phyloP scores from a whole-genome alignment of 768 basidiomycete genomes.

The Macrolepiota fuliginosa region DNA sequence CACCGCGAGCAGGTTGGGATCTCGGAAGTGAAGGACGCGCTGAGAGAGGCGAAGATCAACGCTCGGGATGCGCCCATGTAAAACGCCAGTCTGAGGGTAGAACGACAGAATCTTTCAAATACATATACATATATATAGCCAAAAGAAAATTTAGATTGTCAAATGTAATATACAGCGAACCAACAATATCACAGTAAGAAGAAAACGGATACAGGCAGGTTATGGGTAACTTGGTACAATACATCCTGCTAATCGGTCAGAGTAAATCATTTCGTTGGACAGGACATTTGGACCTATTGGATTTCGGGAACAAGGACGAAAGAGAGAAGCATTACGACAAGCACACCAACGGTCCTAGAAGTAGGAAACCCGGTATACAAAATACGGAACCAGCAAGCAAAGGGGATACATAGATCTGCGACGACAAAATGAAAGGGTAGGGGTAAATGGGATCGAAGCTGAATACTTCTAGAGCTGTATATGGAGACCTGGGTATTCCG shows the following conservation, averaged over 20 bases:
- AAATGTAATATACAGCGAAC: slow-evolving; percentile 6
- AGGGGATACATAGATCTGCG: slow-evolving; percentile 9
- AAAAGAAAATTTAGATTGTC: slow-evolving; percentile 9
- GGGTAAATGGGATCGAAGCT: not conserved
- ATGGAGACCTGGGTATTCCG: slow-evolving; percentile 1
- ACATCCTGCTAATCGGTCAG: slow-evolving; percentile 10
- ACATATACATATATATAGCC: not conserved
- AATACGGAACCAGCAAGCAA: not conserved
- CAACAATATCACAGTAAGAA: slow-evolving; percentile 1
- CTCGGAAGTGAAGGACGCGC: slow-evolving; percentile 66
- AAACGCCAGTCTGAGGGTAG: not conserved
- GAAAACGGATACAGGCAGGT: slow-evolving; percentile 6
- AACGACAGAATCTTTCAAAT: not conserved
- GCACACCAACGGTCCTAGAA: slow-evolving; percentile 2
- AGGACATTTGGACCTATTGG: slow-evolving; percentile 6
- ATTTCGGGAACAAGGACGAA: slow-evolving; percentile 15
- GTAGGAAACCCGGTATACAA: slow-evolving; percentile 1
- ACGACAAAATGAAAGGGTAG: not conserved
- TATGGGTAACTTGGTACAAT: slow-evolving; percentile 13
- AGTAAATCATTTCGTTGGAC: not conserved
- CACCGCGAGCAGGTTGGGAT: slow-evolving; percentile 89
- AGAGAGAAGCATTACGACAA: slow-evolving; percentile 9
- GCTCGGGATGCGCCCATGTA: slow-evolving; percentile 27
- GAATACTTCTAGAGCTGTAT: not conserved
- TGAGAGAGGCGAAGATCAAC: slow-evolving; percentile 48